Evolutionary conservation across 495 filamentous ascomycete genomes (phyloP), one percentile per base, ranked within the genome.

Genomic region (Xylaria flabelliformis): DNA sequence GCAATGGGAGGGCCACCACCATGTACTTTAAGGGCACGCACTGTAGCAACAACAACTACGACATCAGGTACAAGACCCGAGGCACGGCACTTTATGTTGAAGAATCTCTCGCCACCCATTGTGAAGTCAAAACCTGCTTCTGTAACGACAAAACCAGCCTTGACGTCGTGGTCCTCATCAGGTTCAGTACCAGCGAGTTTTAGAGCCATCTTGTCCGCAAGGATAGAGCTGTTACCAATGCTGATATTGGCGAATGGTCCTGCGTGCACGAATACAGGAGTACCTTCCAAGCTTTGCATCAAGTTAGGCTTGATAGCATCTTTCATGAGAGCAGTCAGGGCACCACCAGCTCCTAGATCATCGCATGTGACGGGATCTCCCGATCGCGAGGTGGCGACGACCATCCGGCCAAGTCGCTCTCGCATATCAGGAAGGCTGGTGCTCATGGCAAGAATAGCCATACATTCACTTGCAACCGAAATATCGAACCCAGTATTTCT

Each of bases 81-180:
- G 41, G 94, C 94, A 58, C 96, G 91, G 85, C 96, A 98, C 88
- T 99, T 99, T 84, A 99, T 98, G 84, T 99, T 98, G 90, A 99
- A 98, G 88, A 99, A 99, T 39, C 96, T 92, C 87, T 99, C 96
- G 65, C 96, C 96, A 71, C 96, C 96, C 96, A 99, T 99, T 64
- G 96, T 98, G 83, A 99, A 99, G 81, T 99, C 96, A 81, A 99
- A 99, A 10, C 96, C 96, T 58, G 96, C 95, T 82, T 99, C 96
- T 12, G 96, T 99, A 64, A 99, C 91, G n/a, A 97, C 95, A 70
- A 96, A 98, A 9, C 96, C 96, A 17, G 92, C 88, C 85, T 97
- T 97, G 75, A 90, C 85, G 39, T 91, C 84, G 76, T 94, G 89
- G 75, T 96, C 88, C 84, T 99, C 96, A 71, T 97, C 95, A n/a